Evolutionary conservation across 495 filamentous ascomycete genomes (phyloP).

Genomic region (Podospora didyma): DNA sequence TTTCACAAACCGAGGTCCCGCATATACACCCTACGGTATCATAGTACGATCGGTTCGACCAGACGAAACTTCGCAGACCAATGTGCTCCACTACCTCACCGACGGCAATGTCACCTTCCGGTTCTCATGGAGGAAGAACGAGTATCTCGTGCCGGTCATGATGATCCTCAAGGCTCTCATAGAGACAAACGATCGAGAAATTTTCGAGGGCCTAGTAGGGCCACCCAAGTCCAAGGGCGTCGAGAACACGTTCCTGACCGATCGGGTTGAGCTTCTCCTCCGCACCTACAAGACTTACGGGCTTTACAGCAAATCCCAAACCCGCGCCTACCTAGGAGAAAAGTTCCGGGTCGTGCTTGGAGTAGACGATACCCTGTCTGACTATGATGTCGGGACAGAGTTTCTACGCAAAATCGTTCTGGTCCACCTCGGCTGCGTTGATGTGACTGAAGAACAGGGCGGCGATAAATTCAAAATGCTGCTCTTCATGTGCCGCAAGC

Average conservation of each 20-base stretch:
- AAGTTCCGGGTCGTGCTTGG: constrained; percentile 85
- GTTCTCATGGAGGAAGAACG: constrained; percentile 97
- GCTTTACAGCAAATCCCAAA: constrained; percentile 71
- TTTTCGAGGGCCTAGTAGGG: constrained; percentile 86
- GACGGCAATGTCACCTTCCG: constrained; percentile 96
- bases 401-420: constrained; percentile 87
- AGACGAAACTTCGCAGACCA: constrained; percentile 96
- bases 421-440: constrained; percentile 78
- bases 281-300: constrained; percentile 89
- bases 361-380: constrained; percentile 70
- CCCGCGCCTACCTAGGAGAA: constrained; percentile 76
- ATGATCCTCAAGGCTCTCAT: constrained; percentile 95
- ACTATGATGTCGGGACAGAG: constrained; percentile 84
- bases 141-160: constrained; percentile 88
- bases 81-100: constrained; percentile 89
- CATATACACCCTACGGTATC: constrained; percentile 85
- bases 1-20: constrained; percentile 75
- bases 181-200: constrained; percentile 93
- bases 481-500: constrained; percentile 92
- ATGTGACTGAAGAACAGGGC: constrained; percentile 77
- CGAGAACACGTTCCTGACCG: constrained; percentile 88
- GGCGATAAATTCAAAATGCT: constrained; percentile 91
- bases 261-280: constrained; percentile 86
- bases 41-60: constrained; percentile 88
- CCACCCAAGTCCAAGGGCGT: constrained; percentile 65